Evolutionary conservation across 257 asterid genomes (phyloP), one percentile per base, ranked within the genome.

Genomic region (Nicotiana sylvestris): DNA sequence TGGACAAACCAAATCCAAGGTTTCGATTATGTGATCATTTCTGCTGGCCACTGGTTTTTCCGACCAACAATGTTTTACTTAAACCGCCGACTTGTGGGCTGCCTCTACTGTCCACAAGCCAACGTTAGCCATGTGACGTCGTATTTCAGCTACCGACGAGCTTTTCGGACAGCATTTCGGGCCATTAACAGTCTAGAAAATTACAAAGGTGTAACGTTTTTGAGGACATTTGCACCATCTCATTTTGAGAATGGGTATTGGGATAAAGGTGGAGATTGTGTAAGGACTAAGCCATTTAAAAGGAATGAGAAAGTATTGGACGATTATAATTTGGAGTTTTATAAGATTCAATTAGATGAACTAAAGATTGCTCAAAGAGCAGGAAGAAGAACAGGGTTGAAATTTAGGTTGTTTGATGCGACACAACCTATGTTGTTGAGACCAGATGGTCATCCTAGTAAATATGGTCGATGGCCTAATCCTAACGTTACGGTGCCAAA

Each of bases 41-140:
- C 98, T 66, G 96, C 95, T 61, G 98, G 97, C 49, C 99, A 94
- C 66, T 94, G 99, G 98, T 96, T 96, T 82, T 91, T 90, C 92
- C 92, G 99, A 10, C 98, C 99, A 13, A 86, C 96, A 7, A 87
- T 90, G 81, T 93, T 89, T 91, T 90, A 93, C 89, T 78, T 88
- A 68, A 85, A 84, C 67, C 32, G 66, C 56, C 85, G 81, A 81
- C 88, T 92, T 15, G 66, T 82, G 12, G 98, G 99, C 43, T 96
- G 98, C 86, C 93, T 91, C 65, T 94, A 94, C 85, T 96, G 98
- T 84, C 90, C 90, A 1, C 86, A 90, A 27, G 8, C 91, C 53
- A 86, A 92, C 76, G 81, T 90, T 82, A 84, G 39, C 39, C 94
- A 89, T 86, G 82, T 89, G 16, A 86, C 90, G 0, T 68, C 97